phyloP scores from a whole-genome alignment of 2,329 filamentous ascomycete genomes.

The Raffaelea arxii region DNA sequence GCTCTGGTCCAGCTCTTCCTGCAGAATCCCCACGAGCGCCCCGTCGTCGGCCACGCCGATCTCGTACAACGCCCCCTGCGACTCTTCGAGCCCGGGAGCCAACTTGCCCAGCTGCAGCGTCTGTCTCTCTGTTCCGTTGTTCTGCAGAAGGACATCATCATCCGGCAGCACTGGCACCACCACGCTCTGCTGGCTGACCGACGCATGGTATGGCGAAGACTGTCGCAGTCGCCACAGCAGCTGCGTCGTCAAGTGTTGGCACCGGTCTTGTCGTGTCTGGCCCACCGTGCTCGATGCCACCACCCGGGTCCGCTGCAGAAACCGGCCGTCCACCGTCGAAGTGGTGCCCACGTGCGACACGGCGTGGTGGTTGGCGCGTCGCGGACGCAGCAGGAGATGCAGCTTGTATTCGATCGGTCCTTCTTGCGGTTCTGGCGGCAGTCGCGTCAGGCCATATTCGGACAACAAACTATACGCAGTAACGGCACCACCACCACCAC shows the following conservation, averaged over 20 bases:
- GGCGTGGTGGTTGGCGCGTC: conserved; percentile 50
- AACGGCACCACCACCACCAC: too few species aligned
- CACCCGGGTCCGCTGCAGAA: conserved; percentile 15
- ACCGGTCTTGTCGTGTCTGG: conserved; percentile 69
- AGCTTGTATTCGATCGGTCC: conserved; percentile 96
- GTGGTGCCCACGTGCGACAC: too few species aligned
- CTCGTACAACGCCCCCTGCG: conserved; percentile 86
- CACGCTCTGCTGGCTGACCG: conserved; percentile 58
- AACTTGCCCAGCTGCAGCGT: conserved; percentile 44
- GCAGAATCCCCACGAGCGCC: conserved; percentile 74
- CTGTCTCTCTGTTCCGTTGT: too few species aligned
- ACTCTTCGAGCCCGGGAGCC: conserved; percentile 79
- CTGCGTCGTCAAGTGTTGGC: conserved; percentile 90
- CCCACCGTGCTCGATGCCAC: conserved; percentile 20
- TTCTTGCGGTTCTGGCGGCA: conserved; percentile 86
- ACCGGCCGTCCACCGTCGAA: conserved; percentile 18
- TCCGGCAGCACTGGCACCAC: conserved; percentile 64
- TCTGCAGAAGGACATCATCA: conserved; percentile 35
- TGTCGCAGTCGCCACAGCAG: conserved; percentile 91
- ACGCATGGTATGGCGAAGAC: conserved; percentile 82
- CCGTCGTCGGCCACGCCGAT: conserved; percentile 95
- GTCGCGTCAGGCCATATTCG: conserved; percentile 59
- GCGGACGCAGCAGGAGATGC: conserved; percentile 72
- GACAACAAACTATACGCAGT: conserved; percentile 33
- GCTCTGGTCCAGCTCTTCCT: conserved; percentile 89